These are phyloP conservation scores for Magnusiomyces suaveolens DNA, from an alignment of 1,139 yeast species.

Conservation along the genomic window DNA sequence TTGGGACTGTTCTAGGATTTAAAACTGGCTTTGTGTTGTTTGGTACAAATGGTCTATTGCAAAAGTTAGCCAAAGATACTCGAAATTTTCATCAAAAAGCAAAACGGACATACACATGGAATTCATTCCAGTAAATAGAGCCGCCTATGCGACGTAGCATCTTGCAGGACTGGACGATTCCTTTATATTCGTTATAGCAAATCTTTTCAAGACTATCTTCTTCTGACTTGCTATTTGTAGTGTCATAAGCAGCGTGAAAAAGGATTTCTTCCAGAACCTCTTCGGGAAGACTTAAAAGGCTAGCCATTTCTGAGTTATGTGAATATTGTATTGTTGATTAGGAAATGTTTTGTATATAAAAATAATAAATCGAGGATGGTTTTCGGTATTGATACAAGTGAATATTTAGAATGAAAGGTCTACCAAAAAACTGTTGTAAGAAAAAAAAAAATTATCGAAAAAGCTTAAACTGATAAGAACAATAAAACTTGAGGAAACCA, in stretches of 20 bases:
- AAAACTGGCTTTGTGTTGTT: background rate
- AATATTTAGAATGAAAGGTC: no score
- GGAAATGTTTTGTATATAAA: no score
- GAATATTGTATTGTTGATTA: no score
- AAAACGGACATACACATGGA: constrained; percentile 2
- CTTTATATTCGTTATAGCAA: background rate
- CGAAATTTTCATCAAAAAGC: background rate
- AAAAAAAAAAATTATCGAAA: no score
- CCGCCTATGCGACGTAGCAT: constrained; percentile 2
- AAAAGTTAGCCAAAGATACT: background rate
- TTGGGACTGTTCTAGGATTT: background rate
- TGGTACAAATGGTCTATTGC: background rate
- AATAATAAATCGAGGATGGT: no score
- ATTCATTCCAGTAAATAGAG: background rate
- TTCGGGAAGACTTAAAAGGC: background rate
- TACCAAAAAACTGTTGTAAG: no score
- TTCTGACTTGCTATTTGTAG: no score
- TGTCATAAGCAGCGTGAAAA: background rate
- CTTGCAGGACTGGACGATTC: background rate
- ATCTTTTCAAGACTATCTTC: background rate
- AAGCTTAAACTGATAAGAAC: no score
- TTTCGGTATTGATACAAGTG: no score
- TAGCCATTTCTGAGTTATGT: background rate
- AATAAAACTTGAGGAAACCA: no score
- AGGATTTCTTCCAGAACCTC: constrained; percentile 2